A percentile compares a stretch with the other conserved stretches of the same genome.
Evolutionary conservation across 352 stramenopile species (phyloP).

Genomic region (Phytophthora aleatoria): DNA sequence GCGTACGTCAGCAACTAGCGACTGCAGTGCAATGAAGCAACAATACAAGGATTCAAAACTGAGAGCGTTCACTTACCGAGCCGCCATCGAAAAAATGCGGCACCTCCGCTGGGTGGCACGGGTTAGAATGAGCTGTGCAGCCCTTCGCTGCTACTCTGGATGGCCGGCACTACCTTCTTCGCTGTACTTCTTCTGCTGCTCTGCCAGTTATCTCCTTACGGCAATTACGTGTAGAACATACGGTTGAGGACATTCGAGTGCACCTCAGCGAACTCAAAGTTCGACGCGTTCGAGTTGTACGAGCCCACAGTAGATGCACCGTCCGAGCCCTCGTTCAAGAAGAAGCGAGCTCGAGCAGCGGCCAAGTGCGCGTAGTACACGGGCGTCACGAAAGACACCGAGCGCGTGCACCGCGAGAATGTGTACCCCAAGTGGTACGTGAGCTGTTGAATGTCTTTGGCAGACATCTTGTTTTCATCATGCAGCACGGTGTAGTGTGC

Average conservation of each 20-base stretch:
- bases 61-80: constrained; percentile 11
- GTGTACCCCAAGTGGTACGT: constrained; percentile 83
- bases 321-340: constrained; percentile 66
- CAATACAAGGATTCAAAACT: constrained; percentile 16
- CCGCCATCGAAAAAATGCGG: neutral
- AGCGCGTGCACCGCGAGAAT: constrained; percentile 82
- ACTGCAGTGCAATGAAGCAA: neutral
- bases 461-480: constrained; percentile 67
- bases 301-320: constrained; percentile 47
- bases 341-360: constrained; percentile 82
- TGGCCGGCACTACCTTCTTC: constrained; percentile 2
- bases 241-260: constrained; percentile 58
- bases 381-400: constrained; percentile 81
- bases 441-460: constrained; percentile 65
- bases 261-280: constrained; percentile 59
- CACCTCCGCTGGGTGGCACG: constrained; percentile 5
- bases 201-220: constrained; percentile 39
- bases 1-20: too few relatives aligned
- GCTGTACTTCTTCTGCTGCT: constrained; percentile 44
- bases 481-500: constrained; percentile 86
- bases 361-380: constrained; percentile 88
- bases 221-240: constrained; percentile 50
- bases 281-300: constrained; percentile 55
- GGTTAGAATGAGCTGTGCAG: constrained; percentile 4
- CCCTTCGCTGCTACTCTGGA: constrained; percentile 6